Conservation (phyloP, 208 protist species). For the Trypanosoma platydactyli region DNA sequence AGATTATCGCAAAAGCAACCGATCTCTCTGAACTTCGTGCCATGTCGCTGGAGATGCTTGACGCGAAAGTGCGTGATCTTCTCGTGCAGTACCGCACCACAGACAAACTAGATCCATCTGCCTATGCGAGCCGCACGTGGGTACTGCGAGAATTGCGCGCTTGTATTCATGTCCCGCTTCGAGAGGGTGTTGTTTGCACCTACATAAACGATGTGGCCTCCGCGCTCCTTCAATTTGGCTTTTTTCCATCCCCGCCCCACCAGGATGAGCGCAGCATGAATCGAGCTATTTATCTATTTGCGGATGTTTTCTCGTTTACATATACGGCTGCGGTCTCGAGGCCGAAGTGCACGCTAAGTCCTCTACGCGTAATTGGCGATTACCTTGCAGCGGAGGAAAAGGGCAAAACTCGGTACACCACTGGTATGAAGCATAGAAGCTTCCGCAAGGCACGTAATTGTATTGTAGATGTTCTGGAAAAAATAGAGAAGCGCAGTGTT, state of each 20-base stretch:
- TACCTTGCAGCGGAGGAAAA: constrained; percentile 72
- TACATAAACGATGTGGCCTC: constrained; percentile 65
- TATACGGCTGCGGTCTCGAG: constrained; percentile 48
- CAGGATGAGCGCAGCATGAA: constrained; percentile 68
- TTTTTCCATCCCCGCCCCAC: constrained; percentile 53
- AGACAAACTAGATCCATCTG: constrained; percentile 50
- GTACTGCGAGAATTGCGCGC: constrained; percentile 78
- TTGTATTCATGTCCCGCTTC: constrained; percentile 73
- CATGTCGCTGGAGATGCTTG: constrained; percentile 56
- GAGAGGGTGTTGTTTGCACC: constrained; percentile 36
- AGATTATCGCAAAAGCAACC: constrained; percentile 64
- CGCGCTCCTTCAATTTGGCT: constrained; percentile 66
- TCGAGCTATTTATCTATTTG: constrained; percentile 83
- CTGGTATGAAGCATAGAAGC: constrained; percentile 48
- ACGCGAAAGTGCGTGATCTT: constrained; percentile 73
- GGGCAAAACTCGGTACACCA: constrained; percentile 64
- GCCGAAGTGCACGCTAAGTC: constrained; percentile 48
- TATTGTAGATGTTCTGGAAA: constrained; percentile 82
- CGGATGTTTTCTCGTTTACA: constrained; percentile 85
- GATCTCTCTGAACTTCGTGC: constrained; percentile 62
- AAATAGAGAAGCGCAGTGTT: constrained; percentile 61
- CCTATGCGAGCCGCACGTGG: constrained; percentile 78
- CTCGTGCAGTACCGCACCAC: constrained; percentile 66
- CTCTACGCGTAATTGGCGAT: constrained; percentile 49
- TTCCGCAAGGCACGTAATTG: constrained; percentile 84